Conservation (phyloP, 306 rosid species). For the Mimosa pudica region DNA sequence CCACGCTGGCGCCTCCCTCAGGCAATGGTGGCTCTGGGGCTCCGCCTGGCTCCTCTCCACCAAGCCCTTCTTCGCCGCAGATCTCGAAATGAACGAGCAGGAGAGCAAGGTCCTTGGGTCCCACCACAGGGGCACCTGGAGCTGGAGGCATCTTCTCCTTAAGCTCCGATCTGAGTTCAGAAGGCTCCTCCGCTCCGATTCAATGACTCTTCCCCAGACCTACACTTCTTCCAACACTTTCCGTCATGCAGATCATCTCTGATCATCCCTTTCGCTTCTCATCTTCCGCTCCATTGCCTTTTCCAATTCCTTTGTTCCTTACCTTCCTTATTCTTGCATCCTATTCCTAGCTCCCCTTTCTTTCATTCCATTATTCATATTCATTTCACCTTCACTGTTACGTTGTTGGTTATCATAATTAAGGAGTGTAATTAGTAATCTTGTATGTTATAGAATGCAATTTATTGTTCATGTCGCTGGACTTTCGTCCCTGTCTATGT, state of each 20-base stretch:
- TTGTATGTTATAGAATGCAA: constrained; percentile 13
- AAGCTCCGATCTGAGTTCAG: constrained; percentile 73
- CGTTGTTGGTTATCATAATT: not conserved
- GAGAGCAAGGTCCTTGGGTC: constrained; percentile 71
- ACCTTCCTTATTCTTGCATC: constrained; percentile 22
- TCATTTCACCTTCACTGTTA: not conserved
- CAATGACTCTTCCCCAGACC: constrained; percentile 71
- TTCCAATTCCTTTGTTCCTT: constrained; percentile 37
- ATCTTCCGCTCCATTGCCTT: not conserved
- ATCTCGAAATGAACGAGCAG: constrained; percentile 87
- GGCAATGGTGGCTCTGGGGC: constrained; percentile 80
- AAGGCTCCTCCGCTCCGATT: constrained; percentile 53
- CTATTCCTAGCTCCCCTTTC: not conserved
- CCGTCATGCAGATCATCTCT: constrained; percentile 13
- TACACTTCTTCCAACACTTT: constrained; percentile 56
- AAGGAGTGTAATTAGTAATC: constrained; percentile 24
- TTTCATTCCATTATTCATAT: constrained; percentile 30
- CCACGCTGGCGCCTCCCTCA: constrained; percentile 59
- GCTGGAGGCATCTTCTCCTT: constrained; percentile 66
- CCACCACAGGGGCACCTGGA: constrained; percentile 63
- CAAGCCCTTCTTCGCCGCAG: constrained; percentile 68
- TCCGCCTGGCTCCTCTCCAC: constrained; percentile 79
- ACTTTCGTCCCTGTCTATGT: not conserved
- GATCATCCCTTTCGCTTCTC: not conserved
- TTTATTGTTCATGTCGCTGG: not conserved